Percentiles rank a stretch among this genome's conserved stretches.
These are phyloP conservation scores for Sphaerulina musiva DNA, from an alignment of 2,329 filamentous ascomycete species.

Conservation along the genomic window DNA sequence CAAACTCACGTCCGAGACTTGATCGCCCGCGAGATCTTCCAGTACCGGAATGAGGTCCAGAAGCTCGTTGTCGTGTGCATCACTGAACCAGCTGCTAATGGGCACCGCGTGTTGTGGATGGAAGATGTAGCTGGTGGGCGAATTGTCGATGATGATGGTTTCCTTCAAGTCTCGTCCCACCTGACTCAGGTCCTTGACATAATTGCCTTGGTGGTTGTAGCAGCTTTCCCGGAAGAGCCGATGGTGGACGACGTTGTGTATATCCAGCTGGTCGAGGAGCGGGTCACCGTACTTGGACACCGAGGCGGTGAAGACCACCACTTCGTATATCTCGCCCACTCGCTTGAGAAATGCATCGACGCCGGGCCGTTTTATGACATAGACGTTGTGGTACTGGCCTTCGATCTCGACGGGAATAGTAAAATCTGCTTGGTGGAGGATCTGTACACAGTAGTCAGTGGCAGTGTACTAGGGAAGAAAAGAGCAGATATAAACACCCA, in stretches of 20 bases:
- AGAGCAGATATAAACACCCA: constrained; percentile 37
- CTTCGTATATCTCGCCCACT: constrained; percentile 94
- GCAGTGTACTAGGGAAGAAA: neutral
- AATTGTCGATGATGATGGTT: constrained; percentile 99
- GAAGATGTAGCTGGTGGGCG: constrained; percentile 98
- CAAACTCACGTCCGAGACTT: constrained; percentile 92
- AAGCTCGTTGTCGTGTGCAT: constrained; percentile 97
- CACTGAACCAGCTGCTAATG: constrained; percentile 99
- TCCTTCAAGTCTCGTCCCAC: constrained; percentile 91
- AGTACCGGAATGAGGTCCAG: constrained; percentile 96
- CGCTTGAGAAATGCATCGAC: constrained; percentile 99
- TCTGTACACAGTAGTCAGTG: constrained; percentile 48
- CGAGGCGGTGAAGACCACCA: constrained; percentile 96
- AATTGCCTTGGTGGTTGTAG: constrained; percentile 99
- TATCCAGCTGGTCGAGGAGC: constrained; percentile 90
- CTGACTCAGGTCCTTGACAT: constrained; percentile 97
- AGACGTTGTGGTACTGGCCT: constrained; percentile 98
- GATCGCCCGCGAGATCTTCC: constrained; percentile 82
- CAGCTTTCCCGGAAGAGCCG: constrained; percentile 95
- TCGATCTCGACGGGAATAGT: constrained; percentile 99
- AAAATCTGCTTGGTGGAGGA: constrained; percentile 95
- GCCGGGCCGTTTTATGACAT: constrained; percentile 97
- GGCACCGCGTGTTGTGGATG: constrained; percentile 97
- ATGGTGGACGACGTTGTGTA: constrained; percentile 94
- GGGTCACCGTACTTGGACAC: constrained; percentile 99